Base-by-base conservation (phyloP, 2,329 filamentous ascomycete species). In the Alternaria consortialis region DNA sequence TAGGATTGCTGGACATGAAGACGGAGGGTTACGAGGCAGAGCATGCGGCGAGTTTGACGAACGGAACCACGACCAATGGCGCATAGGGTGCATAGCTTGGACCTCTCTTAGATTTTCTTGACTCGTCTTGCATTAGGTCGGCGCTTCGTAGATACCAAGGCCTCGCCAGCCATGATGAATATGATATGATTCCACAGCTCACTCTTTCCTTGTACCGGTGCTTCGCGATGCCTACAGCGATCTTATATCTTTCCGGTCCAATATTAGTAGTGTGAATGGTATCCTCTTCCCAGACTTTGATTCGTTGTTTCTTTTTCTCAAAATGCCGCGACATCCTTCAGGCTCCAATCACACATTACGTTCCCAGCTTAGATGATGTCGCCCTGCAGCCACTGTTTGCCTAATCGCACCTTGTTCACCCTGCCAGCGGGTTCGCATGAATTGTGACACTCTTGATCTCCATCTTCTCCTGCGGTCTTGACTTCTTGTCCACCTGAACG, bases 1-100 rank as follows among this genome's bases (percentile, higher is more conserved):
- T 99, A 11, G 95, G 95, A 0, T 81, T 99, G 66, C 88, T 84
- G 60, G 95, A 99, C 75, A 99, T 99, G 89, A 95, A 94, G 85
- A 88, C 89, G 0, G 94, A 98, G 78, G 89, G 88, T 0, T 98
- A 99, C 74, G 90, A 90, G 77, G 83, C 88, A 62, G 72, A 66
- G 57, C 69, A 74, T 56, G 71, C 70, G 29, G 67, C 71, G 47
- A 64, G 32, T 36, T 8, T 50, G 32, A 13, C 70, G 23, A 71
- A 71, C 43, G 71, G 64, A n/a, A 68, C 63, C 15, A 63, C 64
- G 9, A 63, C 63, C 47, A 68, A 70, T 36, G 64, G 63, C 36
- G 68, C 62, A 27, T 68, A 60, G 31, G 46, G 43, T 17, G 31
- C 27, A 43, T 36, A 52, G 40, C 44, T 54, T 54, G 39, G 32